phyloP scores from a whole-genome alignment of 108 stramenopile genomes.

The Nitzschia inconspicua region DNA sequence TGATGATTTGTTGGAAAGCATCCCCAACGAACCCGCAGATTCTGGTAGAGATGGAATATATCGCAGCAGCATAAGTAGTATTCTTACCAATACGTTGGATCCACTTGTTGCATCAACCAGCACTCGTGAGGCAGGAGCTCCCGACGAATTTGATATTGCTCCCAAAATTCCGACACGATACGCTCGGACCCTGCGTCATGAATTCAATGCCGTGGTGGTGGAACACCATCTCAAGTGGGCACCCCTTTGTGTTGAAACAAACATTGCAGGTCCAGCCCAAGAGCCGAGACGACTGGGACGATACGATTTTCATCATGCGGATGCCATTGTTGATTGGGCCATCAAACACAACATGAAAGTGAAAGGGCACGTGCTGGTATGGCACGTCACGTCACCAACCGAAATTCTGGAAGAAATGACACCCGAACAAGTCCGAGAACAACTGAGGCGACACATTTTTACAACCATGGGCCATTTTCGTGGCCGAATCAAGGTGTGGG shows the following conservation, averaged over 20 bases:
- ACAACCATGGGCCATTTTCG: slow-evolving; percentile 85
- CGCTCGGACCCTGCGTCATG: slow-evolving; percentile 46
- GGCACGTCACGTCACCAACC: slow-evolving; percentile 82
- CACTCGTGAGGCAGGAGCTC: slow-evolving; percentile 19
- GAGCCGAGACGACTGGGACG: slow-evolving; percentile 72
- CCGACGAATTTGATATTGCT: background rate
- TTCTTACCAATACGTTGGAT: slow-evolving; percentile 2
- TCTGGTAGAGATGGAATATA: background rate
- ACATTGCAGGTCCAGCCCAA: background rate
- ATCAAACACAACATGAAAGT: slow-evolving; percentile 62
- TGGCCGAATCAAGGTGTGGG: slow-evolving; percentile 81
- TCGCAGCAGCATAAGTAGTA: background rate
- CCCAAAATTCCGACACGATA: slow-evolving; percentile 37
- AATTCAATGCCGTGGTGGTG: slow-evolving; percentile 90
- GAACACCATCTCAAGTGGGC: slow-evolving; percentile 92
- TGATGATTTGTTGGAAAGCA: slow-evolving; percentile 1
- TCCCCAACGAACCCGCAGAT: slow-evolving; percentile 6
- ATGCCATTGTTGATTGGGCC: slow-evolving; percentile 87
- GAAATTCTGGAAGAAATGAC: slow-evolving; percentile 55
- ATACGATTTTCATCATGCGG: slow-evolving; percentile 85
- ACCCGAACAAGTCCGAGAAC: slow-evolving; percentile 56
- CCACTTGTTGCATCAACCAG: background rate
- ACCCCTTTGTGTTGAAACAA: slow-evolving; percentile 44
- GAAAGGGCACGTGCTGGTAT: slow-evolving; percentile 87
- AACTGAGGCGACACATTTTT: slow-evolving; percentile 72